Conservation (phyloP, 331 rosid species). For the Arachis monticola region DNA sequence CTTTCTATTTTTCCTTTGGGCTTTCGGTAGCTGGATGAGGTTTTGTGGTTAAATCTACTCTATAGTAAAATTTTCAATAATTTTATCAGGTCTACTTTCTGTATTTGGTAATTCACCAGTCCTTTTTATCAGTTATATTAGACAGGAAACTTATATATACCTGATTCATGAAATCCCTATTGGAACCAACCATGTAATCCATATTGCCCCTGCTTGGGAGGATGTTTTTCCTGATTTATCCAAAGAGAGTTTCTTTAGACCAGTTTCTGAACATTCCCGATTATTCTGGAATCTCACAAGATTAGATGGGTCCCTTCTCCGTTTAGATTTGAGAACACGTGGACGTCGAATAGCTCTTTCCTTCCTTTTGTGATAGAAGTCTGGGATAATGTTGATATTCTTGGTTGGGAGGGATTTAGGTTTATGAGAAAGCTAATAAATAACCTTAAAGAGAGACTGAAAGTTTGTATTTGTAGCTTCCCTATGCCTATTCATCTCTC, state of each 20-base stretch:
- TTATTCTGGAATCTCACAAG: too few relatives aligned
- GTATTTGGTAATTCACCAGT: neutral
- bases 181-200: neutral
- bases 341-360: too few relatives aligned
- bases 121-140: neutral
- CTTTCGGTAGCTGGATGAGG: neutral
- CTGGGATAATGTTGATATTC: too few relatives aligned
- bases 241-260: neutral
- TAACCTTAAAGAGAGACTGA: too few relatives aligned
- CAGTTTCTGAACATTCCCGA: too few relatives aligned
- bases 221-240: neutral
- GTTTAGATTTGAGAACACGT: too few relatives aligned
- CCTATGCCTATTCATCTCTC: slow-evolving; percentile 28
- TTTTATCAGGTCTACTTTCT: neutral
- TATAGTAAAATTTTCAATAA: neutral
- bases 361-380: too few relatives aligned
- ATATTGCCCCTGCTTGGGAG: neutral
- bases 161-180: neutral
- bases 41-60: neutral
- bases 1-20: neutral
- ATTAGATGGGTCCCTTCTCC: too few relatives aligned
- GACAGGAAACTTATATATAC: neutral
- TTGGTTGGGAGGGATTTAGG: too few relatives aligned
- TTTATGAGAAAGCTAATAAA: too few relatives aligned
- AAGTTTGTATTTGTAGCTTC: slow-evolving; percentile 5